Evolutionary conservation across 2,329 filamentous ascomycete genomes (phyloP).

Genomic region (Gnomoniopsis smithogilvyi): DNA sequence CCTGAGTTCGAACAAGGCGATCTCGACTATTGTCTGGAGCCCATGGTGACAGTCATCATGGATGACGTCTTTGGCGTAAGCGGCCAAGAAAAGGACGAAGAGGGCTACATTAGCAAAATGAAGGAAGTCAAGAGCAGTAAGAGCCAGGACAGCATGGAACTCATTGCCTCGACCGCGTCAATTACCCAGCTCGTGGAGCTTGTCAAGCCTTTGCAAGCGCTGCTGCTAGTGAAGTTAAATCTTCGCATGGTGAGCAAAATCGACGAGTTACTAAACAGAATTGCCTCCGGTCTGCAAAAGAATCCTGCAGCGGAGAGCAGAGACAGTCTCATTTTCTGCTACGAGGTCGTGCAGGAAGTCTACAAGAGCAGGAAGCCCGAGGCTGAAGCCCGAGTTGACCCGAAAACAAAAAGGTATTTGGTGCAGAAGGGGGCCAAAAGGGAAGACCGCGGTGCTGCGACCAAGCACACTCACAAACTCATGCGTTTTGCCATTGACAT

Average conservation of each 20-base stretch:
- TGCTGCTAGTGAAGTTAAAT: conserved; percentile 82
- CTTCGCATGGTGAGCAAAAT: conserved; percentile 83
- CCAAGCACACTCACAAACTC: conserved; percentile 83
- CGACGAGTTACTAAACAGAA: conserved; percentile 80
- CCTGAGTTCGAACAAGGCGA: conserved; percentile 76
- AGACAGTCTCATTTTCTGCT: conserved; percentile 90
- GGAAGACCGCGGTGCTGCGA: conserved; percentile 67
- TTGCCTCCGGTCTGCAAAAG: conserved; percentile 77
- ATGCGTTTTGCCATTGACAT: conserved; percentile 85
- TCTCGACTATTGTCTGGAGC: conserved; percentile 79
- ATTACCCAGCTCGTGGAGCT: conserved; percentile 71
- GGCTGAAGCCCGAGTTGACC: conserved; percentile 54
- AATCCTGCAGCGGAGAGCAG: conserved; percentile 76
- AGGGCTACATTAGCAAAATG: conserved; percentile 92
- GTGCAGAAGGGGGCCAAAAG: conserved; percentile 77
- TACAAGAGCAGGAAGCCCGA: conserved; percentile 62
- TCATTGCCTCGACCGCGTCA: conserved; percentile 80
- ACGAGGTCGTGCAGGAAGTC: conserved; percentile 85
- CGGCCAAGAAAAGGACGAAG: conserved; percentile 94
- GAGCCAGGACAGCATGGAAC: conserved; percentile 95
- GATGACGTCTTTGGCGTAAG: conserved; percentile 93
- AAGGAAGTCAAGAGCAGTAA: conserved; percentile 98
- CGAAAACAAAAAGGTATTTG: conserved; percentile 68
- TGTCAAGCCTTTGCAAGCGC: conserved; percentile 70
- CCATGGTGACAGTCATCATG: conserved; percentile 84